Percentiles rank a stretch among this genome's conserved stretches.
Evolutionary conservation across 352 stramenopile genomes (phyloP).

Genomic region (Pythium aquatile): DNA sequence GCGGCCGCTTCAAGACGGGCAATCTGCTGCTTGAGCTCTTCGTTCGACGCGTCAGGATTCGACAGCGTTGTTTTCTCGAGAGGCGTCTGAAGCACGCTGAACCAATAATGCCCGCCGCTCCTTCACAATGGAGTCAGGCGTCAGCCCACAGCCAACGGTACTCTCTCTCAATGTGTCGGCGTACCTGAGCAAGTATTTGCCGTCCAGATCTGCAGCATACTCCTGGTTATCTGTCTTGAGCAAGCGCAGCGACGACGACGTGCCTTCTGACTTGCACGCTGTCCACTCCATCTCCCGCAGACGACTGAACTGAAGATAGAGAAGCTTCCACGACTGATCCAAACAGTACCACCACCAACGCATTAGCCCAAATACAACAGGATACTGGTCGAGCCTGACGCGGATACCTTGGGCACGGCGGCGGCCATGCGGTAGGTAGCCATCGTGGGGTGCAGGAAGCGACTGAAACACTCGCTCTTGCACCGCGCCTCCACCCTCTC

Average conservation of each 20-base stretch:
- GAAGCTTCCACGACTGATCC: slow-evolving; percentile 45
- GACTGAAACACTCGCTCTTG: slow-evolving; percentile 65
- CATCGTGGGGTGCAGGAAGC: slow-evolving; percentile 59
- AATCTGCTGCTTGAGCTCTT: slow-evolving; percentile 8
- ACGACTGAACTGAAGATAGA: slow-evolving; percentile 54
- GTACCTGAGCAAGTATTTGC: slow-evolving; percentile 45
- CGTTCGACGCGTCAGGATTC: background rate
- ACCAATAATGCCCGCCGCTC: slow-evolving; percentile 78
- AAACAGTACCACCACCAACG: background rate
- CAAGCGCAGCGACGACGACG: slow-evolving; percentile 49
- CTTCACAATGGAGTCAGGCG: slow-evolving; percentile 17
- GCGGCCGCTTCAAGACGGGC: background rate
- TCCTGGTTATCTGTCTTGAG: slow-evolving; percentile 74
- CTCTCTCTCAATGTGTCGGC: background rate
- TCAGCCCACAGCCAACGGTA: background rate
- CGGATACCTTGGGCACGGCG: slow-evolving; percentile 38
- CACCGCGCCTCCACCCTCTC: slow-evolving; percentile 37
- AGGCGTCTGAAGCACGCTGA: slow-evolving; percentile 53
- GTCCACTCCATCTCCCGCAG: slow-evolving; percentile 44
- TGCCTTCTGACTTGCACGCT: slow-evolving; percentile 37
- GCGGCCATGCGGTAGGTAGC: slow-evolving; percentile 62
- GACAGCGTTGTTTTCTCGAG: slow-evolving; percentile 6
- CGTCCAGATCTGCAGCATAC: slow-evolving; percentile 44
- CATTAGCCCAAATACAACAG: background rate
- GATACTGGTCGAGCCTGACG: no score